Evolutionary conservation across 148 eudicot species (phyloP), one percentile per base, ranked within the genome.

Genomic region (Camellia sinensis): DNA sequence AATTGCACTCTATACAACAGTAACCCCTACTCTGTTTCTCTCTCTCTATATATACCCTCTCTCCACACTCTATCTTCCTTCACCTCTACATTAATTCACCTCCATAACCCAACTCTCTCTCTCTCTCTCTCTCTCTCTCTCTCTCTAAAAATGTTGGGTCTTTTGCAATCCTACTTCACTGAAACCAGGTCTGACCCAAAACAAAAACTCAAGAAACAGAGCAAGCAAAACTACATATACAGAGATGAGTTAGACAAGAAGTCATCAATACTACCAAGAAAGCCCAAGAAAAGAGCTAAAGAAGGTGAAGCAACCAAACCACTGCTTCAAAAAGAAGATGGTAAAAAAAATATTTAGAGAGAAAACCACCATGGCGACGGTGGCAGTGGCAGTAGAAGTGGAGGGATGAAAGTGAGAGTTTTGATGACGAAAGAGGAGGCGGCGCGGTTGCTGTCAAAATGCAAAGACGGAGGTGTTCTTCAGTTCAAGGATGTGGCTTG

Each of bases 371-470:
- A 1, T 29, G 37, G 37, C 29, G n/a, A 14, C 44, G 4, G 29
- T 62, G 29, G 66, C 29, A 3, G 66, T 60, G 44, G 14, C 5
- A 70, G 22, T 5, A 67, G 56, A 12, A 67, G 29, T 63, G 69
- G 11, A 21, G 75, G 74, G 21, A n/a, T 81, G n/a, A 84, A 77
- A 79, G 88, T 89, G 40, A 89, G 84, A 56, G 71, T 89, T 46
- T 67, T 87, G 84, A 83, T 89, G 86, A 89, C 89, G 11, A 87
- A 84, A 75, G 86, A 83, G 72, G 92, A 89, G 59, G 92, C 90
- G 19, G 81, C 80, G 3, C 80, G 73, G 78, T 5, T 89, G 22
- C 54, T 89, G 59, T 83, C 85, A 0, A 84, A 89, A 75, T 81
- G 87, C 71, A 87, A 79, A 75, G 83, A 80, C 14, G 82, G 82